Percentiles rank a stretch among this genome's conserved stretches.
Evolutionary conservation across 2,329 filamentous ascomycete genomes (phyloP).

Genomic region (Rhinocladiella similis): DNA sequence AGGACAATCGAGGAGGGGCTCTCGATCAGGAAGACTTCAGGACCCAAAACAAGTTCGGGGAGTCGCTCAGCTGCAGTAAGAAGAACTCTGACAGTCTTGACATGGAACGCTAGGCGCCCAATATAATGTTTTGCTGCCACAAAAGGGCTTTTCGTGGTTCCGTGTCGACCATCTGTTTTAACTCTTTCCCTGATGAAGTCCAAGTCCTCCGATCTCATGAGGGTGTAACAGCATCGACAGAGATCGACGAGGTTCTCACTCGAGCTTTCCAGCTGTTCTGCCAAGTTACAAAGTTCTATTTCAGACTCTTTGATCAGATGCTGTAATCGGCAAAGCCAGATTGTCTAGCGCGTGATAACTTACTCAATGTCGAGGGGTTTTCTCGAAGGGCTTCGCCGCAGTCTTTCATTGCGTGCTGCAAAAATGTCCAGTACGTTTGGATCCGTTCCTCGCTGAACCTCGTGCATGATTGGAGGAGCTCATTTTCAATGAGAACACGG

Average conservation of each 20-base stretch:
- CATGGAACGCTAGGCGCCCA: slow-evolving; percentile 47
- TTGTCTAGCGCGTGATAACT: no score
- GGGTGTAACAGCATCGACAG: neutral
- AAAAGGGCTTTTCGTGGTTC: slow-evolving; percentile 27
- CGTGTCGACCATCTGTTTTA: neutral
- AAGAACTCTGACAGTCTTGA: slow-evolving; percentile 41
- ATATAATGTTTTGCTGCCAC: slow-evolving; percentile 41
- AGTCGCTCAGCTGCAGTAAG: slow-evolving; percentile 36
- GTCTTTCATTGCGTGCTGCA: neutral
- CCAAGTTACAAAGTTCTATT: neutral
- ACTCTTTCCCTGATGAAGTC: neutral
- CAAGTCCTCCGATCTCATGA: neutral
- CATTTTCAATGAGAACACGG: neutral
- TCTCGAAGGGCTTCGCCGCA: no score
- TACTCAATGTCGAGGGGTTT: no score
- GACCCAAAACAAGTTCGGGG: slow-evolving; percentile 32
- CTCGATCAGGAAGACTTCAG: neutral
- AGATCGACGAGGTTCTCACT: neutral
- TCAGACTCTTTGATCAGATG: no score
- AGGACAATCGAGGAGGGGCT: neutral
- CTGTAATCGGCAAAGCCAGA: no score
- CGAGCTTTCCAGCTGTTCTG: neutral
- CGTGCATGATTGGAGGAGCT: neutral
- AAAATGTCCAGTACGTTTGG: neutral
- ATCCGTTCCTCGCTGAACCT: neutral